These are phyloP conservation scores for Fusarium protoensiforme DNA, from an alignment of 2,329 filamentous ascomycete genomes.

Conservation along the genomic window DNA sequence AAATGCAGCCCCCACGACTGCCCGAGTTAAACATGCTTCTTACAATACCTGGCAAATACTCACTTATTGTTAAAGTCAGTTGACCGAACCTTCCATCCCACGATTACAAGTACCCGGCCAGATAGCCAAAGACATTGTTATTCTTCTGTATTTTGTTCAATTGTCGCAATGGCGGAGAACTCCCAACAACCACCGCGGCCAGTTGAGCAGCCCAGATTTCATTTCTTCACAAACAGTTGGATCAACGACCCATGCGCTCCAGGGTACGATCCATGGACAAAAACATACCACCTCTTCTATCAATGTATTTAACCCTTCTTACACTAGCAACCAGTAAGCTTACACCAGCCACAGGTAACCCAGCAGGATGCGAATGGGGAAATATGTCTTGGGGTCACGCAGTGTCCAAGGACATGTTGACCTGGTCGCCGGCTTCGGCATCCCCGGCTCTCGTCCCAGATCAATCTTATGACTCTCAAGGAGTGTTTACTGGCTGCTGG, in stretches of 20 bases:
- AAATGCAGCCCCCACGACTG: not conserved
- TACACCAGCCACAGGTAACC: constrained; percentile 39
- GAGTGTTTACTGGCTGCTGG: constrained; percentile 62
- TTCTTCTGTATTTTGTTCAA: not conserved
- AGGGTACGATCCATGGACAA: constrained; percentile 15
- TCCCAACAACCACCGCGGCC: not conserved
- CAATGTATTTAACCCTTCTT: constrained; percentile 8
- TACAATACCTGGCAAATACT: not conserved
- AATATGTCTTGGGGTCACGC: constrained; percentile 61
- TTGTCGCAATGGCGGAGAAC: not conserved
- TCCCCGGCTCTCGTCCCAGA: constrained; percentile 48
- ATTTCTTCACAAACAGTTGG: constrained; percentile 4
- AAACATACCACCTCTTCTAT: constrained; percentile 24
- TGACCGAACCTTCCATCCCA: not conserved
- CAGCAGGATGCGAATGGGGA: constrained; percentile 47
- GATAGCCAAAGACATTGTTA: not conserved
- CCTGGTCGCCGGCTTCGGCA: constrained; percentile 52
- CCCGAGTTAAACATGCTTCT: not conserved
- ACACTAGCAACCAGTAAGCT: not conserved
- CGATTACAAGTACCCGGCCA: not conserved
- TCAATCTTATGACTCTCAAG: constrained; percentile 59
- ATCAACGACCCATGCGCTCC: constrained; percentile 28
- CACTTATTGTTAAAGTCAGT: not conserved
- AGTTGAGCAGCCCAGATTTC: not conserved
- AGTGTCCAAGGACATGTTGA: constrained; percentile 50